A percentile compares a stretch with the other conserved stretches of the same genome.
Conservation (phyloP, 441 rosid genomes). For the Omphalea diandra region DNA sequence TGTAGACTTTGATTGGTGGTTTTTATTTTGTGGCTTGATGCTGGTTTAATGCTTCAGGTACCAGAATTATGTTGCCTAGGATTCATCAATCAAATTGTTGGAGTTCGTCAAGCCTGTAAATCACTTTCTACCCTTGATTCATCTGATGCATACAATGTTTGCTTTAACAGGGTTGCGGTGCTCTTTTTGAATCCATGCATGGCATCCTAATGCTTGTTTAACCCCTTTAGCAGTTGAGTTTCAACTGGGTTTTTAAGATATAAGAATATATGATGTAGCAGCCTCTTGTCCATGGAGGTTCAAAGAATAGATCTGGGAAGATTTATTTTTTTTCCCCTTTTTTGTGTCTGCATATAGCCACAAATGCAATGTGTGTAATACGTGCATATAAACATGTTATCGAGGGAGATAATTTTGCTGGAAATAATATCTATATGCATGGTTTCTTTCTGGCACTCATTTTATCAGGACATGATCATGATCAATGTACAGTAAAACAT, state of each 20-base stretch:
- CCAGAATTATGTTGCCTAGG: constrained; percentile 71
- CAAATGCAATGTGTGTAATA: not conserved
- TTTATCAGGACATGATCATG: constrained; percentile 94
- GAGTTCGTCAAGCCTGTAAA: constrained; percentile 74
- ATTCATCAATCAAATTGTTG: constrained; percentile 63
- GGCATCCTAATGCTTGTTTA: constrained; percentile 1
- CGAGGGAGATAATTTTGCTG: not conserved
- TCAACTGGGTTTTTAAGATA: not conserved
- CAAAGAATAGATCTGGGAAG: not conserved
- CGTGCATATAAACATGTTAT: not conserved
- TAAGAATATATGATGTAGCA: not conserved
- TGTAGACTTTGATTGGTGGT: constrained; percentile 9
- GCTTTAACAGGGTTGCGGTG: not conserved
- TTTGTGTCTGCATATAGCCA: not conserved
- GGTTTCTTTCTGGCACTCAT: constrained; percentile 51
- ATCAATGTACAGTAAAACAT: constrained; percentile 71
- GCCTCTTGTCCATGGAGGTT: not conserved
- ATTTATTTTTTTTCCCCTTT: no score
- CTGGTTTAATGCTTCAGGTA: constrained; percentile 50
- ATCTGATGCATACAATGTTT: not conserved
- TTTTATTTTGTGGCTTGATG: constrained; percentile 14
- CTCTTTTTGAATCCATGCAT: not conserved
- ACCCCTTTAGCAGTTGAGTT: no score
- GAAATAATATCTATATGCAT: not conserved
- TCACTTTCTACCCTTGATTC: constrained; percentile 21